Evolutionary conservation across 1,284 basidiomycete genomes (phyloP), one percentile per base, ranked within the genome.

Genomic region (Leccinum pachyderme): DNA sequence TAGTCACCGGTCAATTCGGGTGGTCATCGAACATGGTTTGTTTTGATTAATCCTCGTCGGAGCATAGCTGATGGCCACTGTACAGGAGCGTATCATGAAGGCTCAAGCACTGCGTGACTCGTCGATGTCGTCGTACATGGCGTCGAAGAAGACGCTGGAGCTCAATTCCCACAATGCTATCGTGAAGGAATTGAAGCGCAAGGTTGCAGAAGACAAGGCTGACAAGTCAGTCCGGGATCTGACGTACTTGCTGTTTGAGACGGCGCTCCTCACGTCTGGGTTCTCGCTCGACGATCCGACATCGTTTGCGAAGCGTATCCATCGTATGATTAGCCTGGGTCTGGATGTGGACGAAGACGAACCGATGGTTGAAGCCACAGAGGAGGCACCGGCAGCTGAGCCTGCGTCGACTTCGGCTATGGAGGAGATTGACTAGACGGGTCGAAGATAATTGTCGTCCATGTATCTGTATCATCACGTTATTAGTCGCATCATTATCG

Each of bases 41-140:
- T 74, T 12, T 5, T 32, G 52, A 43, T 24, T 31, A n/a, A 9
- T 31, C 0, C 4, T 11, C 4, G 49, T n/a, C 8, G 1, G 28
- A 37, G 25, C 27, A 37, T 58, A 15, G 41, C 63, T 65, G 54
- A 47, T 51, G 9, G 37, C 25, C 51, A 13, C 28, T 57, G 3
- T 60, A 49, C 64, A 86, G 84, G 93, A 98, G 78, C 91, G 96
- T 75, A 98, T 99, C 83, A 99, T 99, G 97, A 98, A 98, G 80
- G 95, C 96, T 15, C 97, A 99, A 78, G 96, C 96, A 47, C 89
- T 98, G 58, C 93, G 96, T 66, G 96, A 99, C 75, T 95, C 95
- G 25, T 95, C 93, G 59, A 98, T 99, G 96, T 98, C 95, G 31
- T 95, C 93, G 47, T 98, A 98, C 84, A 98, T 98, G 95, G 91